Conservation (phyloP, 148 eudicot genomes). For the Nepenthes gracilis region DNA sequence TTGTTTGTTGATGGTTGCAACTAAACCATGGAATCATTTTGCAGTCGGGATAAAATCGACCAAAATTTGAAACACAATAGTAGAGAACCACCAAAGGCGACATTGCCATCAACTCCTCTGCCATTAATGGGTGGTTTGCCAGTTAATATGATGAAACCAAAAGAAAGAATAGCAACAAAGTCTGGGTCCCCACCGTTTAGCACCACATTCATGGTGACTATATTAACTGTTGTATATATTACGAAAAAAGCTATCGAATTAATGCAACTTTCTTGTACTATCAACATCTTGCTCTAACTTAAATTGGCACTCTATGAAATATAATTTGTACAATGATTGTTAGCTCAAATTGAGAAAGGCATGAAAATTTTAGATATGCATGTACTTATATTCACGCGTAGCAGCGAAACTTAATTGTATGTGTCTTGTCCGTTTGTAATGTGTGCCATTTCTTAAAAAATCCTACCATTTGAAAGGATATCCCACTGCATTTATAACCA, state of each 20-base stretch:
- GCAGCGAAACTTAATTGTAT: constrained; percentile 27
- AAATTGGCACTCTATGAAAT: constrained; percentile 62
- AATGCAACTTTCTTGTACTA: constrained; percentile 80
- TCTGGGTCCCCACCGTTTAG: constrained; percentile 83
- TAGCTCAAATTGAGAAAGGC: background rate
- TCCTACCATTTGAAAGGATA: constrained; percentile 30
- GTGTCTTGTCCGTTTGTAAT: constrained; percentile 32
- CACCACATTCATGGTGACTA: constrained; percentile 85
- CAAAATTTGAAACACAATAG: no score
- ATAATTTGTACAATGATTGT: background rate
- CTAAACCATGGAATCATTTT: no score
- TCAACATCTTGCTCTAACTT: constrained; percentile 94
- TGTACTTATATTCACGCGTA: constrained; percentile 65
- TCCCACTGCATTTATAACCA: constrained; percentile 19
- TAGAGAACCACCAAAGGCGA: no score
- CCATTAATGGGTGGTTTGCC: constrained; percentile 35
- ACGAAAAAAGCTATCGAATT: constrained; percentile 79
- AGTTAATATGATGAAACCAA: constrained; percentile 83
- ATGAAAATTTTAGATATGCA: background rate
- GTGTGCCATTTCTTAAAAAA: constrained; percentile 36
- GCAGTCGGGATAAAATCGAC: no score
- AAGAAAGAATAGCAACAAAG: constrained; percentile 78
- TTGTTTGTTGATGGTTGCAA: no score
- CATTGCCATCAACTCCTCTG: background rate
- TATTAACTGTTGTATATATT: constrained; percentile 78